These are phyloP conservation scores for Solanum habrochaites DNA, from an alignment of 257 asterid species.

Conservation along the genomic window DNA sequence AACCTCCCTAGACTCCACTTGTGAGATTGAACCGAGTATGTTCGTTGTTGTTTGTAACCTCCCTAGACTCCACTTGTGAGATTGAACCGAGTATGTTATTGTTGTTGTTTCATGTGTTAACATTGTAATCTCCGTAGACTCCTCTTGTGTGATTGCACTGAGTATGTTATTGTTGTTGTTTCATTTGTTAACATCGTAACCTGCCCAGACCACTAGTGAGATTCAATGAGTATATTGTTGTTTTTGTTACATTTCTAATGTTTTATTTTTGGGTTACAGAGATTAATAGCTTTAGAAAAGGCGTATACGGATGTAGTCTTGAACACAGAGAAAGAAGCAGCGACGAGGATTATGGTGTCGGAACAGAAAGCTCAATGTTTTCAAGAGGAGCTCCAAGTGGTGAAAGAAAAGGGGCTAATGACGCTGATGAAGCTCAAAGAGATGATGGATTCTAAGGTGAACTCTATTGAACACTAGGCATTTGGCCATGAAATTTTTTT, in stretches of 20 bases:
- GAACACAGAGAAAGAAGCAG: slow-evolving; percentile 65
- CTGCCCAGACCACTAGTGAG: not conserved
- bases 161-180: not conserved
- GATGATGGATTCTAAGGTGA: slow-evolving; percentile 79
- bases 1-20: not conserved
- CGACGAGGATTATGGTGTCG: slow-evolving; percentile 50
- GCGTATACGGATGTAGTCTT: slow-evolving; percentile 54
- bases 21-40: too few relatives aligned
- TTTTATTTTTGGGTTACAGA: slow-evolving; percentile 20
- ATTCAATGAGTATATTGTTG: not conserved
- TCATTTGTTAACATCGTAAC: not conserved
- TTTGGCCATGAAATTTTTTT: not conserved
- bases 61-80: not conserved
- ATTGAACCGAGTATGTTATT: not conserved
- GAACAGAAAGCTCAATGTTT: slow-evolving; percentile 47
- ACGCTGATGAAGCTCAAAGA: slow-evolving; percentile 55
- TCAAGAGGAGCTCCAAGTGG: slow-evolving; percentile 50
- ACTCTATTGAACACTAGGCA: not conserved
- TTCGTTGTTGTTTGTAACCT: too few relatives aligned
- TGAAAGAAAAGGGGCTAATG: slow-evolving; percentile 54
- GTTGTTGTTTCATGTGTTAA: too few relatives aligned
- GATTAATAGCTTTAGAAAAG: slow-evolving; percentile 49
- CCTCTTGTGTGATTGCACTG: not conserved
- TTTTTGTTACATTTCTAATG: not conserved
- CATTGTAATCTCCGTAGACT: not conserved